A percentile compares a stretch with the other conserved stretches of the same genome.
Evolutionary conservation across 78 protist genomes (phyloP).

Genomic region (Dictyostelium brefeldianum): DNA sequence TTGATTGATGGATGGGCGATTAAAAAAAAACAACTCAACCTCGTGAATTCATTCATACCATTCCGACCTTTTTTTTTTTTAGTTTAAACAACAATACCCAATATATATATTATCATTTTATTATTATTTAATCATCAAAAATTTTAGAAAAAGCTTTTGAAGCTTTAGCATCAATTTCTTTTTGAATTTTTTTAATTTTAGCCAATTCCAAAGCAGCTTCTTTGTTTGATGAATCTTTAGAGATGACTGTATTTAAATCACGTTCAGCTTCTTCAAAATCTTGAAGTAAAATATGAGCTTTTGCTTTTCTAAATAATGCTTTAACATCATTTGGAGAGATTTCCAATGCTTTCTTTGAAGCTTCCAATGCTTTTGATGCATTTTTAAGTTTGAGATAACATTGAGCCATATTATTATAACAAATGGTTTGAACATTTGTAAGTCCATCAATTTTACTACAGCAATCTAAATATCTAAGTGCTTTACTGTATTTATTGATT

Average conservation of each 20-base stretch:
- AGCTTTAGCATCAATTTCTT: neutral
- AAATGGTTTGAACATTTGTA: neutral
- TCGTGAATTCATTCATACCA: too few species aligned
- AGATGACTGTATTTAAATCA: constrained; percentile 32
- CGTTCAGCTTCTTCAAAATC: constrained; percentile 46
- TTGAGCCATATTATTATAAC: constrained; percentile 50
- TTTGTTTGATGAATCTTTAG: constrained; percentile 17
- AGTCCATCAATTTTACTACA: constrained; percentile 35
- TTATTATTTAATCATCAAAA: constrained; percentile 30
- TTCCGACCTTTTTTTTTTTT: neutral
- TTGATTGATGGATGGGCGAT: too few species aligned
- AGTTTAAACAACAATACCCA: too few species aligned
- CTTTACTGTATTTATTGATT: constrained; percentile 57
- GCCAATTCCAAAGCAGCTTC: constrained; percentile 35
- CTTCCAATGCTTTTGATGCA: neutral
- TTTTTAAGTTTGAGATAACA: constrained; percentile 21
- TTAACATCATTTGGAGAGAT: constrained; percentile 35
- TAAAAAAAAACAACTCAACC: too few species aligned
- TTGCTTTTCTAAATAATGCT: constrained; percentile 61
- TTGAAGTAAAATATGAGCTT: neutral
- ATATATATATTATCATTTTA: too few species aligned
- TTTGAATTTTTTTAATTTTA: constrained; percentile 12
- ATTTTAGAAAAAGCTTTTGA: constrained; percentile 41
- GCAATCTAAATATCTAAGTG: constrained; percentile 66
- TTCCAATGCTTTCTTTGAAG: constrained; percentile 8